Evolutionary conservation across 2,329 filamentous ascomycete genomes (phyloP).

Genomic region (Fusarium marasasianum): DNA sequence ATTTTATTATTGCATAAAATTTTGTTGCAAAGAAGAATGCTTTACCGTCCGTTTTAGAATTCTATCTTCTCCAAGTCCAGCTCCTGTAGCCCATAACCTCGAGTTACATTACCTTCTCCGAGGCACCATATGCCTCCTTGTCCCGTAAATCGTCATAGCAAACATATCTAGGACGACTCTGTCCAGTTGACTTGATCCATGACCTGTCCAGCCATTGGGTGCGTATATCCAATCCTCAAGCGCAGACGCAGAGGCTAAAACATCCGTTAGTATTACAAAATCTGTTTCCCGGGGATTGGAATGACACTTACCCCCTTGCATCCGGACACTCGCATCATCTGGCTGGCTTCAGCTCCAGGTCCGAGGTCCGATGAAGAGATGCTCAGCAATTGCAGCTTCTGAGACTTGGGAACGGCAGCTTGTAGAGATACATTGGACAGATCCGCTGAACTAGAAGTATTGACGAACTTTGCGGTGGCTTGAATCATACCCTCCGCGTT

Average conservation of each 20-base stretch:
- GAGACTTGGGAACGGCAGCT: slow-evolving; percentile 94
- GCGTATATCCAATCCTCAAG: slow-evolving; percentile 83
- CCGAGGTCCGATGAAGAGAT: slow-evolving; percentile 84
- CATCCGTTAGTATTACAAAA: background rate
- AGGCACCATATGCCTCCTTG: slow-evolving; percentile 4
- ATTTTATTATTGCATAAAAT: slow-evolving; percentile 8
- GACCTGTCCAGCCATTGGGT: slow-evolving; percentile 74
- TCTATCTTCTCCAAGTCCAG: slow-evolving; percentile 39
- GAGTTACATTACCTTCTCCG: slow-evolving; percentile 31
- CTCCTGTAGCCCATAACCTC: slow-evolving; percentile 22
- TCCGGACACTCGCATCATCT: slow-evolving; percentile 87
- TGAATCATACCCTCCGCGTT: slow-evolving; percentile 83
- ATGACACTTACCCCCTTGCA: slow-evolving; percentile 84
- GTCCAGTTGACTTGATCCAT: slow-evolving; percentile 98
- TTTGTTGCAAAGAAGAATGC: slow-evolving; percentile 29
- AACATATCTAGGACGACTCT: slow-evolving; percentile 67
- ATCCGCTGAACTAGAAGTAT: slow-evolving; percentile 71
- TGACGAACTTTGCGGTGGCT: slow-evolving; percentile 84
- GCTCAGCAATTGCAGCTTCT: slow-evolving; percentile 90
- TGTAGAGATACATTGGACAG: slow-evolving; percentile 85
- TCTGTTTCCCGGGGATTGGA: background rate
- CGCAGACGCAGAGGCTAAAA: slow-evolving; percentile 82
- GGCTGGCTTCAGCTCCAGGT: slow-evolving; percentile 83
- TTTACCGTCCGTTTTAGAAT: slow-evolving; percentile 39
- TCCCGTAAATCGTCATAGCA: background rate